phyloP scores from a whole-genome alignment of 306 rosid species.

The Cucurbita moschata region DNA sequence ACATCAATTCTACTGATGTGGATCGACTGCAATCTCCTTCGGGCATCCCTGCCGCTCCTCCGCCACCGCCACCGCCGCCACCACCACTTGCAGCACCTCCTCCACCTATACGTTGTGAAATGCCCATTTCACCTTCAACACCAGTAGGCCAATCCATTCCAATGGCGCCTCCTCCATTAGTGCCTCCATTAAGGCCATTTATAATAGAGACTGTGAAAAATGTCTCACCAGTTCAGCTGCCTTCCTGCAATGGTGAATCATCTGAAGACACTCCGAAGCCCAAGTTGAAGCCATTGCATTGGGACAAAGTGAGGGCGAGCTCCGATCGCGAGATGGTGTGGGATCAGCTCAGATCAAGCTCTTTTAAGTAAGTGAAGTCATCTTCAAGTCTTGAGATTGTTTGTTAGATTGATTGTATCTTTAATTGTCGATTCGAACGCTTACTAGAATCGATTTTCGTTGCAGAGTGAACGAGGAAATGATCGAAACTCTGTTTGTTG shows the following conservation, averaged over 20 bases:
- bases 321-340: slow-evolving; percentile 97
- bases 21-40: slow-evolving; percentile 8
- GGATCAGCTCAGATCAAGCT: slow-evolving; percentile 93
- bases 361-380: slow-evolving; percentile 52
- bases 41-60: slow-evolving; percentile 6
- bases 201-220: slow-evolving; percentile 16
- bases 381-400: neutral
- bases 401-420: neutral
- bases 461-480: slow-evolving; percentile 90
- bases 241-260: slow-evolving; percentile 23
- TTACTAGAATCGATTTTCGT: slow-evolving; percentile 1
- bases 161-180: slow-evolving; percentile 20
- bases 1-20: neutral
- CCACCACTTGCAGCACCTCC: slow-evolving; percentile 11
- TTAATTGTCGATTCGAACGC: neutral
- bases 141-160: slow-evolving; percentile 20
- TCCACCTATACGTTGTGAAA: slow-evolving; percentile 8
- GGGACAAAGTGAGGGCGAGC: slow-evolving; percentile 98
- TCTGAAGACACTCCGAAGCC: slow-evolving; percentile 49
- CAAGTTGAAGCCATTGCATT: slow-evolving; percentile 82
- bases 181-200: slow-evolving; percentile 34
- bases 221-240: slow-evolving; percentile 56
- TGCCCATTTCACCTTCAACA: slow-evolving; percentile 12
- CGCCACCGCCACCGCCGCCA: slow-evolving; percentile 12
- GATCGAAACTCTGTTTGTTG: slow-evolving; percentile 77